These are phyloP conservation scores for Chytriomyces sp. DNA, from an alignment of 192 early-diverging fungal genomes.

Conservation along the genomic window DNA sequence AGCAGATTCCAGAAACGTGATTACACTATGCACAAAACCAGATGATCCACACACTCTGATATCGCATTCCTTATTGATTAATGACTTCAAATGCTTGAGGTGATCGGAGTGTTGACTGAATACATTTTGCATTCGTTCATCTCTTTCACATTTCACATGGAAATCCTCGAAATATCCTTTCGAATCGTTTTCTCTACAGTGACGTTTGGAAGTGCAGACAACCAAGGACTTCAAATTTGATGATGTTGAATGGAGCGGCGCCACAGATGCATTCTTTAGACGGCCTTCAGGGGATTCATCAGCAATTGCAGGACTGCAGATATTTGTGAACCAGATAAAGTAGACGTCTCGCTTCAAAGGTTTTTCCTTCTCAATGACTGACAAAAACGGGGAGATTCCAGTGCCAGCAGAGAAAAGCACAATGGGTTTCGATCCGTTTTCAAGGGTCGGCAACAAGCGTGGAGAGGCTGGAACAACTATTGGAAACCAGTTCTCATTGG, in stretches of 20 bases:
- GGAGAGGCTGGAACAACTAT: background rate
- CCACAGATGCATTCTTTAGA: background rate
- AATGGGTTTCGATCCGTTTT: background rate
- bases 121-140: background rate
- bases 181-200: too few species aligned
- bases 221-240: background rate
- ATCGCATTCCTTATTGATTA: background rate
- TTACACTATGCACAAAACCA: background rate
- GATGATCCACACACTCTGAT: constrained; percentile 1
- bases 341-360: background rate
- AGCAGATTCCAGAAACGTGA: background rate
- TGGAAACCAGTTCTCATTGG: background rate
- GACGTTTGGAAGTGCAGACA: background rate
- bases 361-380: background rate
- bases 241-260: background rate
- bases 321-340: background rate
- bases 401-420: background rate
- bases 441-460: too few species aligned
- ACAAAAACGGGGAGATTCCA: background rate
- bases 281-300: background rate
- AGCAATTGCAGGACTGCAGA: background rate
- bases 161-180: too few species aligned
- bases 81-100: background rate
- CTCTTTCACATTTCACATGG: background rate
- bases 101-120: background rate